Conservation (phyloP, 2,329 filamentous ascomycete species). For the Pseudogymnoascus sp. region DNA sequence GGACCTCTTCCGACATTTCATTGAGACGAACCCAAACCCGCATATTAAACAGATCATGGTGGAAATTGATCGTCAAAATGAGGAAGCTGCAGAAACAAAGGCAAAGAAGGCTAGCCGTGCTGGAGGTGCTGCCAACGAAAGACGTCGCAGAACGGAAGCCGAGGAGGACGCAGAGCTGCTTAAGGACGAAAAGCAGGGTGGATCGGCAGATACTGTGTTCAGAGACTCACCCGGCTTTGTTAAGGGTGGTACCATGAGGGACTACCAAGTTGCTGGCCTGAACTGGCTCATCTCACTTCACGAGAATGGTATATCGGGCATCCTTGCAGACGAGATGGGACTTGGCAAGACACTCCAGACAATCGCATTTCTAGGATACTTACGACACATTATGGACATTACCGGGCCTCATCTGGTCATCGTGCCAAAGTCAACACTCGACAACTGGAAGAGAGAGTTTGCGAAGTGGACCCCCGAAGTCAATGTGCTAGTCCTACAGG, state of each 20-base stretch:
- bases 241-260: constrained; percentile 76
- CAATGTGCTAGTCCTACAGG: constrained; percentile 87
- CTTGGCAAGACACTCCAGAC: constrained; percentile 96
- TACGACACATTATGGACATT: constrained; percentile 83
- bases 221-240: constrained; percentile 90
- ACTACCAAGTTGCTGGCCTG: constrained; percentile 90
- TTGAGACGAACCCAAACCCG: constrained; percentile 93
- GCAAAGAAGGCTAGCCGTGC: constrained; percentile 65
- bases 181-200: constrained; percentile 82
- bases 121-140: constrained; percentile 71
- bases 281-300: constrained; percentile 98
- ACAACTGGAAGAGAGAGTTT: constrained; percentile 98
- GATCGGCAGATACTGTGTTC: constrained; percentile 81
- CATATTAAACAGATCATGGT: constrained; percentile 88
- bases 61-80: constrained; percentile 91
- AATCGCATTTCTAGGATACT: constrained; percentile 90
- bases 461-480: constrained; percentile 90
- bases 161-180: constrained; percentile 90
- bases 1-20: constrained; percentile 96
- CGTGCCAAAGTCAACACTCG: constrained; percentile 93
- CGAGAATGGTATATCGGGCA: constrained; percentile 97
- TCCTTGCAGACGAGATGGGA: constrained; percentile 97
- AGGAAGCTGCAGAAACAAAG: constrained; percentile 60
- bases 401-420: constrained; percentile 84
- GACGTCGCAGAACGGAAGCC: constrained; percentile 84